phyloP scores from a whole-genome alignment of 768 basidiomycete species.

The Leccinum imitatum region DNA sequence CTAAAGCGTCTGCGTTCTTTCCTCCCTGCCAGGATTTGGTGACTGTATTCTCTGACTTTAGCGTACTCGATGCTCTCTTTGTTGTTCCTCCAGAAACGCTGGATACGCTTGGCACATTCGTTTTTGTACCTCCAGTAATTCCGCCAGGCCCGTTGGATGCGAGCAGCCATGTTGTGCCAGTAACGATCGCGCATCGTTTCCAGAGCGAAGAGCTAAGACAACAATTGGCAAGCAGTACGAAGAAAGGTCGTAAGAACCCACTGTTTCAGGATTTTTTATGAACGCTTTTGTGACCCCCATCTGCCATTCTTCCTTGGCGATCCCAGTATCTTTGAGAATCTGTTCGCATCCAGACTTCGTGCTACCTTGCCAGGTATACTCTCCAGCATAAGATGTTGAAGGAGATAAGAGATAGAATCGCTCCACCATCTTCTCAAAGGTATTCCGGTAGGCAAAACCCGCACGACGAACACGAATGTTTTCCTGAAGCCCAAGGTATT shows the following conservation, averaged over 20 bases:
- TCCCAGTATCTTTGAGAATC: slow-evolving; percentile 93
- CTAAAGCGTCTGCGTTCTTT: slow-evolving; percentile 95
- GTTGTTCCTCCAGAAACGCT: slow-evolving; percentile 98
- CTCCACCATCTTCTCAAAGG: slow-evolving; percentile 99
- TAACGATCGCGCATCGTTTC: slow-evolving; percentile 99
- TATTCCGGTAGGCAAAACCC: slow-evolving; percentile 97
- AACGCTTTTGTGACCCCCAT: slow-evolving; percentile 99
- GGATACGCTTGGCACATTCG: slow-evolving; percentile 93
- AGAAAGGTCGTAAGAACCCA: slow-evolving; percentile 36
- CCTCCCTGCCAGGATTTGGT: slow-evolving; percentile 84
- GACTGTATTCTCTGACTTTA: slow-evolving; percentile 91
- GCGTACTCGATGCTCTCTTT: slow-evolving; percentile 90
- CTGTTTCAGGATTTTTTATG: slow-evolving; percentile 99
- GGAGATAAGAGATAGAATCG: slow-evolving; percentile 95
- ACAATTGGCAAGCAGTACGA: background rate
- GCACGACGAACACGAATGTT: slow-evolving; percentile 97
- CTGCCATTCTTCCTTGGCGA: slow-evolving; percentile 97
- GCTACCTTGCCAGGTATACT: slow-evolving; percentile 96
- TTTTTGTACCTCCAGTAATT: slow-evolving; percentile 95
- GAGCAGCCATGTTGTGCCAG: slow-evolving; percentile 99
- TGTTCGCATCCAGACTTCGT: slow-evolving; percentile 87
- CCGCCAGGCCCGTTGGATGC: slow-evolving; percentile 95
- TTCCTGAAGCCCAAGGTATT: slow-evolving; percentile 97
- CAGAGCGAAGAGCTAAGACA: slow-evolving; percentile 82
- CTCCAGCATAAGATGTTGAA: slow-evolving; percentile 95